Percentiles rank a stretch among this genome's conserved stretches.
These are phyloP conservation scores for Emergomyces africanus DNA, from an alignment of 2,329 filamentous ascomycete species.

Conservation along the genomic window DNA sequence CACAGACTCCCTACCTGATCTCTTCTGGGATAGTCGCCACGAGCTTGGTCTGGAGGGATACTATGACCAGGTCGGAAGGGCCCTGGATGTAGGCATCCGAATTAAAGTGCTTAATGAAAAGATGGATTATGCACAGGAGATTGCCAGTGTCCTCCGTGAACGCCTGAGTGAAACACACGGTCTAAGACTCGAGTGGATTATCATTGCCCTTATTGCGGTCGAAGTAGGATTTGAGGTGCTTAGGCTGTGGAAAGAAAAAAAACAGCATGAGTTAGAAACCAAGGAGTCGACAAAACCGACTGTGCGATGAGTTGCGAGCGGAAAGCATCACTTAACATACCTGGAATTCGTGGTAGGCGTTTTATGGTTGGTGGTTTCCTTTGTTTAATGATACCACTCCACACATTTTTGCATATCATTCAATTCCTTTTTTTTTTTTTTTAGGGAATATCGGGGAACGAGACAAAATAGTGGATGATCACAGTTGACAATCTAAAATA, in stretches of 20 bases:
- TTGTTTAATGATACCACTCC: neutral
- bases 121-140: constrained; percentile 96
- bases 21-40: constrained; percentile 89
- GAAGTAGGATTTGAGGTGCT: constrained; percentile 83
- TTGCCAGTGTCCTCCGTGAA: constrained; percentile 77
- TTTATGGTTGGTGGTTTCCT: neutral
- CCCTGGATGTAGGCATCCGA: constrained; percentile 78
- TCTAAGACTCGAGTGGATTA: constrained; percentile 82
- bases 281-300: neutral
- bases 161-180: constrained; percentile 84
- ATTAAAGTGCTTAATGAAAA: constrained; percentile 91
- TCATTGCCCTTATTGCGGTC: constrained; percentile 83
- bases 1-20: constrained; percentile 85
- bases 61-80: constrained; percentile 84
- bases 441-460: neutral
- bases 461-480: neutral
- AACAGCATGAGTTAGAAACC: constrained; percentile 23
- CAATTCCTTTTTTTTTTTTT: neutral
- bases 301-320: neutral
- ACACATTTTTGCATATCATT: neutral
- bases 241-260: constrained; percentile 54
- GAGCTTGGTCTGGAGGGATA: constrained; percentile 87
- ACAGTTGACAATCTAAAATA: neutral
- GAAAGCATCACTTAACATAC: neutral
- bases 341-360: neutral